A percentile compares a stretch with the other conserved stretches of the same genome.
phyloP scores from a whole-genome alignment of 208 protist species.

The Angomonas deanei region DNA sequence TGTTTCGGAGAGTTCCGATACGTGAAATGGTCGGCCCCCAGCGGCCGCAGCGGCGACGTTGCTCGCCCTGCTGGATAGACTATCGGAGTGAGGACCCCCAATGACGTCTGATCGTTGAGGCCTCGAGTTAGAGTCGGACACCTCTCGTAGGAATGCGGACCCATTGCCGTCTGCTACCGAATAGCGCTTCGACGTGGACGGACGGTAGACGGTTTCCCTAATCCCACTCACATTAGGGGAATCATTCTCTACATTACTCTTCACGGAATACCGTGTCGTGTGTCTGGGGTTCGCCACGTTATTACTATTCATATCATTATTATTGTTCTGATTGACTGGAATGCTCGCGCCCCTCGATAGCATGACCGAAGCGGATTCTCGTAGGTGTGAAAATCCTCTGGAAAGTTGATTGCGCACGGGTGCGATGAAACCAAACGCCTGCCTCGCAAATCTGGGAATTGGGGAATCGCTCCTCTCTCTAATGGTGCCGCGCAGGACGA shows the following conservation, averaged over 20 bases:
- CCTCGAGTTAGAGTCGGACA: not conserved
- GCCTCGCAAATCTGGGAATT: constrained; percentile 11
- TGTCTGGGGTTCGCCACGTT: constrained; percentile 1
- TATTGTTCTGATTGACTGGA: too few relatives aligned
- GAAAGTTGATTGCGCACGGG: constrained; percentile 16
- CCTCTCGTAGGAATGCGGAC: not conserved
- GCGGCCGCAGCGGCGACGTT: not conserved
- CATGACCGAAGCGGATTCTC: constrained; percentile 22
- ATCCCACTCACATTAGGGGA: not conserved
- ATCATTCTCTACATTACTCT: not conserved
- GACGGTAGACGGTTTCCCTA: too few relatives aligned
- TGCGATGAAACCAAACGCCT: constrained; percentile 10
- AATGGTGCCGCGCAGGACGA: not conserved
- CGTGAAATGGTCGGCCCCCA: not conserved
- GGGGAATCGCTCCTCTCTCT: not conserved
- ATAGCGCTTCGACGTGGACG: not conserved
- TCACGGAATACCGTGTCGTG: not conserved
- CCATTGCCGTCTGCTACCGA: not conserved
- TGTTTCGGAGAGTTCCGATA: constrained; percentile 28
- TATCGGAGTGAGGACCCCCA: not conserved
- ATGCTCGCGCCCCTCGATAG: not conserved
- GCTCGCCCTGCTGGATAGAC: not conserved
- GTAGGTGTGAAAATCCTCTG: constrained; percentile 45
- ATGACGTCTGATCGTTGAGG: not conserved
- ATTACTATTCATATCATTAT: too few relatives aligned